These are phyloP conservation scores for Rhizopus delemar DNA, from an alignment of 371 early-diverging fungal genomes.

Conservation along the genomic window DNA sequence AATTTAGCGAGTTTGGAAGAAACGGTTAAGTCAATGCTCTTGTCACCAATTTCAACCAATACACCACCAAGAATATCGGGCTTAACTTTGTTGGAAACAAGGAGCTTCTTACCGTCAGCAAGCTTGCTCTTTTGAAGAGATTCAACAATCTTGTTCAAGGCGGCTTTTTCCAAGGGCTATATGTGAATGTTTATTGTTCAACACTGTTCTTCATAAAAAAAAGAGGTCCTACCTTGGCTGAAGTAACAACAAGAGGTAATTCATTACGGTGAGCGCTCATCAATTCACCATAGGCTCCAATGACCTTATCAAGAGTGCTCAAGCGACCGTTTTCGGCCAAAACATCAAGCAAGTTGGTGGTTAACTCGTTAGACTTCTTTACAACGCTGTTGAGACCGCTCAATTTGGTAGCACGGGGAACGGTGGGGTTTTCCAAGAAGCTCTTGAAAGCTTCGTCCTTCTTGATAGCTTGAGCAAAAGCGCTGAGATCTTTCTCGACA, in stretches of 20 bases:
- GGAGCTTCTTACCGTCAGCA: constrained; percentile 61
- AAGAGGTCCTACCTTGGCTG: constrained; percentile 68
- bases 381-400: constrained; percentile 67
- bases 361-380: constrained; percentile 66
- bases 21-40: constrained; percentile 97
- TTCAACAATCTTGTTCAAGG: constrained; percentile 55
- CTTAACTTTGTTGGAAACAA: constrained; percentile 91
- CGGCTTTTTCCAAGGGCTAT: constrained; percentile 55
- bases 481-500: constrained; percentile 85
- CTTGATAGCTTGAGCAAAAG: constrained; percentile 64
- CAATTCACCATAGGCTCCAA: constrained; percentile 76
- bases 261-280: constrained; percentile 94
- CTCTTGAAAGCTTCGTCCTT: constrained; percentile 75
- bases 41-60: constrained; percentile 95
- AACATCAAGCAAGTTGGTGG: constrained; percentile 87
- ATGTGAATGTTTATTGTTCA: not conserved
- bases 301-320: constrained; percentile 80
- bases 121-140: constrained; percentile 55
- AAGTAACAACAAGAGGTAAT: constrained; percentile 86
- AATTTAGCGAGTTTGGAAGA: constrained; percentile 93
- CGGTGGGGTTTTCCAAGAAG: constrained; percentile 87
- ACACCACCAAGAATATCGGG: constrained; percentile 94
- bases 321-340: constrained; percentile 95
- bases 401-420: constrained; percentile 78
- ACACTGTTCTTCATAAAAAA: not conserved